Base-by-base conservation (phyloP, 2,329 filamentous ascomycete species). In the Sclerotinia sclerotiorum region DNA sequence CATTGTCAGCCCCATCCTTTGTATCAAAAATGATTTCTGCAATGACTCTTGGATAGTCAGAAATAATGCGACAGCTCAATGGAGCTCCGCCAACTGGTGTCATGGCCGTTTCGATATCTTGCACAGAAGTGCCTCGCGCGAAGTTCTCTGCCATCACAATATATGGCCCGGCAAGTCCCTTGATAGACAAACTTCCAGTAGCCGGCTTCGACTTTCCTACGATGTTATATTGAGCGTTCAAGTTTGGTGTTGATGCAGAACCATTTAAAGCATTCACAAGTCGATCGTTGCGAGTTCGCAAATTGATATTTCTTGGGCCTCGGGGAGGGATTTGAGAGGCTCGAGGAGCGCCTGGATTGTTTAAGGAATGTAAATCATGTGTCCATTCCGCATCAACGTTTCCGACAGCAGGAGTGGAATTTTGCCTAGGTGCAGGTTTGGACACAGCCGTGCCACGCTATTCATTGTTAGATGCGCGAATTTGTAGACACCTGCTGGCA, bases 21-120 rank as follows among this genome's bases (percentile, higher is more conserved):
- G 87, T 88, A 71, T 88, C 84, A 76, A 94, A 93, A 5, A 89
- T 83, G 76, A 95, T 87, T 80, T 95, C 92, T 29, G 90, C 90
- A 75, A 93, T 88, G 64, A 95, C 87, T 5, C 90, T 88, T 0
- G 92, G 92, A 39, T 81, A 81, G 5, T 88, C 84, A 76, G 89
- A 88, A 68, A 93, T 79, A 51, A 95, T 80, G 48, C 83, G 85
- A 80, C 91, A 94, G 74, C 85, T 87, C 32, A 85, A 76, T 74
- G 93, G 84, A 70, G 88, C 83, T 42, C 90, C 90, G 51, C 90
- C 90, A n/a, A 91, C 81, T 0, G 88, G 87, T n/a, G 84, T 85
- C 87, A 95, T 88, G 68, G 92, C 92, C 74, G 89, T 91, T 81
- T 93, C 90, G 69, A 95, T 92, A 76, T 95, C 92, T 42, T 90